A percentile compares a stretch with the other conserved stretches of the same genome.
Evolutionary conservation across 805 yeast genomes (phyloP).

Genomic region (Starmera quercuum): DNA sequence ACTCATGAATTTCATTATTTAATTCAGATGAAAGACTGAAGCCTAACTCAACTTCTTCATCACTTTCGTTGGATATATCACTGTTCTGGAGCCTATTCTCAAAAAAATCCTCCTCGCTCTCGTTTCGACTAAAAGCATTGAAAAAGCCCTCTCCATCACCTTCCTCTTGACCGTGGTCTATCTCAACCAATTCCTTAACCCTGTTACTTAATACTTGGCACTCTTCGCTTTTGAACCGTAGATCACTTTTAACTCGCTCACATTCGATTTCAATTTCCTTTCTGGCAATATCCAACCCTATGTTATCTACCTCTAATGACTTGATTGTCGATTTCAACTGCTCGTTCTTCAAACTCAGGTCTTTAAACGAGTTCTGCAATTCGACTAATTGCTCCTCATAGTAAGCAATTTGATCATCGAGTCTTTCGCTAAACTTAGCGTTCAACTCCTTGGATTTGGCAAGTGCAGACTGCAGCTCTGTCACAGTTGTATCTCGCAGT

Average conservation of each 20-base stretch:
- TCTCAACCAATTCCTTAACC: neutral
- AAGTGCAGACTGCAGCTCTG: neutral
- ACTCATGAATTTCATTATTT: constrained; percentile 8
- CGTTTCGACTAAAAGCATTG: too few species aligned
- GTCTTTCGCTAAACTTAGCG: neutral
- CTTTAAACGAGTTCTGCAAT: neutral
- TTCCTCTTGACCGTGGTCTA: neutral
- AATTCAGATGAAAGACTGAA: constrained; percentile 7
- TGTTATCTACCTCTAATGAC: neutral
- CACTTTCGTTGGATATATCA: constrained; percentile 4
- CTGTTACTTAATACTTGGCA: neutral
- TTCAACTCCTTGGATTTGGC: neutral
- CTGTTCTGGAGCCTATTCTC: constrained; percentile 1
- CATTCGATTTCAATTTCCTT: neutral
- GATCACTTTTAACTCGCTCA: neutral
- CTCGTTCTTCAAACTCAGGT: neutral
- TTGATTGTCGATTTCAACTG: neutral
- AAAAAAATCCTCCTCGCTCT: too few species aligned
- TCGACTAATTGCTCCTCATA: neutral
- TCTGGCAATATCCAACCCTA: neutral
- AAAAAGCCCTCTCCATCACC: constrained; percentile 2
- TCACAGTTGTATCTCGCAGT: neutral
- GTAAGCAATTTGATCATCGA: neutral
- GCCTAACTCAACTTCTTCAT: too few species aligned
- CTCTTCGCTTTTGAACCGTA: neutral